Evolutionary conservation across 345 rosid species (phyloP), one percentile per base, ranked within the genome.

Genomic region (Litchi chinensis): DNA sequence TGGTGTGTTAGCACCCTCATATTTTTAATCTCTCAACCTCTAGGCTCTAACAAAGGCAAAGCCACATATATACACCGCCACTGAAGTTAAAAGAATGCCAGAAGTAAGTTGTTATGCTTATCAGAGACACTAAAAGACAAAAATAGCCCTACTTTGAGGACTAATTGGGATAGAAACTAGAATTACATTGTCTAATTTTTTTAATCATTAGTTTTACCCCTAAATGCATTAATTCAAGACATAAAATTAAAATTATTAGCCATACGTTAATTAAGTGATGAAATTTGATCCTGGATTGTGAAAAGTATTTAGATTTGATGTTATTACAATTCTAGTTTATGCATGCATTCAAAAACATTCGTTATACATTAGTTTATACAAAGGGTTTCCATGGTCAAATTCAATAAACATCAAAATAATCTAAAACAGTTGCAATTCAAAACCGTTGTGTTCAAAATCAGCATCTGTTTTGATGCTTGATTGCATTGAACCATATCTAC

Each of bases 1-100:
- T 94, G 94, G 92, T 94, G 98, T 43, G 97, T 90, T 52, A 91
- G 82, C 6, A 93, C 85, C 88, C 92, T 91, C 99, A 93, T 94
- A 57, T 76, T 37, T 39, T 12, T 12, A 2, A 9, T 52, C 64
- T 48, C 15, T 4, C 8, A 9, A 26, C 28, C 28, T 26, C 28
- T 26, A 26, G 28, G 1, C 28, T 0, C 28, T 26, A 18, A 0
- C 59, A 0, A 54, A 6, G 18, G 11, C n/a, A 54, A 15, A 54
- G 59, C 59, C n/a, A 8, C 59, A 54, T 16, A 16, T 5, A 8
- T 6, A 54, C 28, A 26, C 28, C 28, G 1, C 28, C 1, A 26
- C 28, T 26, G 28, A 0, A n/a, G 59, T 54, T 54, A n/a, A 16
- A n/a, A n/a, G n/a, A 16, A 3, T 3, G 37, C 4, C 37, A 32